Evolutionary conservation across 805 yeast species (phyloP).

Genomic region (Vanderwaltozyma polyspora): DNA sequence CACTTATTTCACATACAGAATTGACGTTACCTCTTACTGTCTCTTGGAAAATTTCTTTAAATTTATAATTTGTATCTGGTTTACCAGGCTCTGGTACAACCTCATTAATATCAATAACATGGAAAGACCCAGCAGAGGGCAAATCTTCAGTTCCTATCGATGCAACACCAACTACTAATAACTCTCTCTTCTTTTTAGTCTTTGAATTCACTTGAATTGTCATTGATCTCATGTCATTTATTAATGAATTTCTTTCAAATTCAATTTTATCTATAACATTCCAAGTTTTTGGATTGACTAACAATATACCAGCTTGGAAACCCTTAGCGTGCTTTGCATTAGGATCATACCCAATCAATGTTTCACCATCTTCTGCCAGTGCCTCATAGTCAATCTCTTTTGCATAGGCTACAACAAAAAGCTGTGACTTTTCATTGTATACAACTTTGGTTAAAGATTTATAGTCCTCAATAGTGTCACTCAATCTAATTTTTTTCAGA

Average conservation of each 20-base stretch:
- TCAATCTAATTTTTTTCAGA: slow-evolving; percentile 38
- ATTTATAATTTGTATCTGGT: slow-evolving; percentile 72
- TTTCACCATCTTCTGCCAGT: slow-evolving; percentile 62
- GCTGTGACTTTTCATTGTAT: slow-evolving; percentile 55
- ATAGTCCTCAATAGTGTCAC: slow-evolving; percentile 25
- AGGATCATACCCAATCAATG: slow-evolving; percentile 45
- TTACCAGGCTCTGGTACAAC: slow-evolving; percentile 82
- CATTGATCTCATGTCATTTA: slow-evolving; percentile 29
- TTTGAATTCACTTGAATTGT: slow-evolving; percentile 29
- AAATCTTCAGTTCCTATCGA: slow-evolving; percentile 68
- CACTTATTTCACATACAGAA: slow-evolving; percentile 66
- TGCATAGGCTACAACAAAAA: slow-evolving; percentile 52
- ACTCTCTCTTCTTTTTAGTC: slow-evolving; percentile 43
- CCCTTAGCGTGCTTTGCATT: slow-evolving; percentile 40
- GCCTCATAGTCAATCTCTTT: slow-evolving; percentile 50
- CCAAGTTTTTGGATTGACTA: slow-evolving; percentile 72
- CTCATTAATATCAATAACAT: slow-evolving; percentile 61
- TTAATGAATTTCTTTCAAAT: slow-evolving; percentile 55
- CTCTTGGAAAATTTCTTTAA: slow-evolving; percentile 64
- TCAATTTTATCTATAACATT: slow-evolving; percentile 58
- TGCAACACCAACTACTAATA: slow-evolving; percentile 71
- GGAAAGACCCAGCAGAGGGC: slow-evolving; percentile 67
- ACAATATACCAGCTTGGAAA: slow-evolving; percentile 48
- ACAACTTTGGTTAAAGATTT: slow-evolving; percentile 51
- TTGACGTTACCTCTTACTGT: slow-evolving; percentile 77